Evolutionary conservation across 1,284 basidiomycete genomes (phyloP), one percentile per base, ranked within the genome.

Genomic region (Mycosarcoma mackinlayi): DNA sequence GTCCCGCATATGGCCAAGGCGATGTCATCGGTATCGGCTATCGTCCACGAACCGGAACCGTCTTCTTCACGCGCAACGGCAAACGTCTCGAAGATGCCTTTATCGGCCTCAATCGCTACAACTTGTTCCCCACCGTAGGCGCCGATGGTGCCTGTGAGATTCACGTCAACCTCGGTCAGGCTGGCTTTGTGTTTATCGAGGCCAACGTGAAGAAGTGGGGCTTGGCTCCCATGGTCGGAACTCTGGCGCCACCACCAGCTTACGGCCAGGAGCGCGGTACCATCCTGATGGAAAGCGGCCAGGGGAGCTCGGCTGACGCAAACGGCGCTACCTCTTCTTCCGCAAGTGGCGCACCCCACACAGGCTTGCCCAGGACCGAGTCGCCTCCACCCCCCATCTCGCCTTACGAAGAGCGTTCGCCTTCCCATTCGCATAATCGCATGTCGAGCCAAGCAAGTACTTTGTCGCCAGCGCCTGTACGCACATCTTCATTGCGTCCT

Each of bases 1-100:
- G 94, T 3, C 89, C 93, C 3, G 83, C 87, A 0, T 87, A 98
- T 50, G 91, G 92, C 69, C 94, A 98, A 82, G 95, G 96, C 25
- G 81, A 83, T 41, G 81, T 83, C 11, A 76, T 83, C 28, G 81
- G 81, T 19, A 69, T 81, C 38, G 81, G 81, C 4, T 83, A 78
- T 37, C 70, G 81, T 11, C 80, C 81, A 7, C 62, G 81, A 4
- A 76, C 79, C 6, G 81, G 81, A 4, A 78, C 79, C 16, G 80
- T 80, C 27, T 83, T 83, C 37, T 83, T 80, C 63, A 81, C 81
- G 1, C 67, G 80, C 45, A 83, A 83, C 58, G 81, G 81, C 25
- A 77, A 78, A 53, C 67, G 78, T 16, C 53, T 82, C 11, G 77
- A 80, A 24, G 81, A 83, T 46, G 81, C 81, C 6, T 83, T 78